phyloP scores from a whole-genome alignment of 106 monocot genomes.

The Allium sativum region DNA sequence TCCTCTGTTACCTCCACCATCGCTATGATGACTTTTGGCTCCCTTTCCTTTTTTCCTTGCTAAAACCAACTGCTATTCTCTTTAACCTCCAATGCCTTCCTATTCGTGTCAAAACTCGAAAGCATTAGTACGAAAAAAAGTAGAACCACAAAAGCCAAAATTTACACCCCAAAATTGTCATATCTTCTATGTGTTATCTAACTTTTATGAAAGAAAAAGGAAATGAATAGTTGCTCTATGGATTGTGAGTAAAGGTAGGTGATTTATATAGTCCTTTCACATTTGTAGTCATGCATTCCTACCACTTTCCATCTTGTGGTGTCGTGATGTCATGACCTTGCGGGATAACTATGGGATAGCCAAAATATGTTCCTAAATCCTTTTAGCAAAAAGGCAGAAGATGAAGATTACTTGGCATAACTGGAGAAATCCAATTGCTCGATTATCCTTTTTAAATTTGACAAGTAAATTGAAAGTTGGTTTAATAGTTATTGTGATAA shows the following conservation, averaged over 20 bases:
- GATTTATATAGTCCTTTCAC: slow-evolving; percentile 30
- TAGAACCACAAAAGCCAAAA: slow-evolving; percentile 33
- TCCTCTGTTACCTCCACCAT: slow-evolving; percentile 1
- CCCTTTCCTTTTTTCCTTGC: slow-evolving; percentile 32
- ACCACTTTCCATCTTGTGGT: not conserved
- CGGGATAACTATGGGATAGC: not conserved
- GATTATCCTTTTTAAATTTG: too few relatives aligned
- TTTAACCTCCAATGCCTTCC: slow-evolving; percentile 53
- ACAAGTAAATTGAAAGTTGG: too few relatives aligned
- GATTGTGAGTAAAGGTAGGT: not conserved
- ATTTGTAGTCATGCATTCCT: not conserved
- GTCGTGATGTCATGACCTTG: too few relatives aligned
- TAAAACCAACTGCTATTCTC: slow-evolving; percentile 17
- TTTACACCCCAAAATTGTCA: slow-evolving; percentile 29
- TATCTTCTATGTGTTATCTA: slow-evolving; percentile 4
- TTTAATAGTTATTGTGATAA: too few relatives aligned
- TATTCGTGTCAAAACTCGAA: slow-evolving; percentile 33
- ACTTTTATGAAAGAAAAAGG: slow-evolving; percentile 3
- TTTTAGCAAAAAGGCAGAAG: too few relatives aligned
- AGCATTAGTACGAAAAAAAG: slow-evolving; percentile 25
- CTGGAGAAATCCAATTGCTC: too few relatives aligned
- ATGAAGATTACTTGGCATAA: too few relatives aligned
- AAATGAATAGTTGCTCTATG: not conserved
- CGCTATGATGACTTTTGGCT: slow-evolving; percentile 5
- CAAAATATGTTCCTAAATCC: slow-evolving; percentile 3